These are phyloP conservation scores for Saccharomycopsis fermentans DNA, from an alignment of 805 yeast genomes.

Conservation along the genomic window DNA sequence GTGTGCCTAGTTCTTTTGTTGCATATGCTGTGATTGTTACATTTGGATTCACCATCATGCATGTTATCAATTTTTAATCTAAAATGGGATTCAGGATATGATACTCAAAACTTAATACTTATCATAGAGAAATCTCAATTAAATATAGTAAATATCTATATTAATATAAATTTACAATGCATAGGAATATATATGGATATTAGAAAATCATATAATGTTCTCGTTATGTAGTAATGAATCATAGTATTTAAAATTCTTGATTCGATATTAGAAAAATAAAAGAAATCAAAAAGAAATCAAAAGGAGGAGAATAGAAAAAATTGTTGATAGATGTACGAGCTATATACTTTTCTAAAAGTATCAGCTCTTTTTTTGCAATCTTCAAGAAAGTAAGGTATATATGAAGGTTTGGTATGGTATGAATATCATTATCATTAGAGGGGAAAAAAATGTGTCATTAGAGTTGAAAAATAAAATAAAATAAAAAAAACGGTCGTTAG, in stretches of 20 bases:
- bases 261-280: too few species aligned
- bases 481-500: background rate
- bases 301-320: too few species aligned
- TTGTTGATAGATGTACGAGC: too few species aligned
- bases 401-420: background rate
- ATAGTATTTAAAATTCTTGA: too few species aligned
- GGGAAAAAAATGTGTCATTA: background rate
- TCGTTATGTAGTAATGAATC: too few species aligned
- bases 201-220: too few species aligned
- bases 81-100: background rate
- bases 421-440: background rate
- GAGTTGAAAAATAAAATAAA: background rate
- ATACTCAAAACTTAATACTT: background rate
- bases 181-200: too few species aligned
- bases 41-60: conserved; percentile 1
- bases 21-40: conserved; percentile 63
- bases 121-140: background rate
- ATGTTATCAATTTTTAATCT: background rate
- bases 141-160: background rate
- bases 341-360: too few species aligned
- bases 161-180: background rate
- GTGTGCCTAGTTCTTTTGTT: conserved; percentile 78
- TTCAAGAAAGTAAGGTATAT: background rate
- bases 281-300: too few species aligned
- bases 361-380: too few species aligned